phyloP scores from a whole-genome alignment of 768 basidiomycete species.

The Suillus tomentosus region DNA sequence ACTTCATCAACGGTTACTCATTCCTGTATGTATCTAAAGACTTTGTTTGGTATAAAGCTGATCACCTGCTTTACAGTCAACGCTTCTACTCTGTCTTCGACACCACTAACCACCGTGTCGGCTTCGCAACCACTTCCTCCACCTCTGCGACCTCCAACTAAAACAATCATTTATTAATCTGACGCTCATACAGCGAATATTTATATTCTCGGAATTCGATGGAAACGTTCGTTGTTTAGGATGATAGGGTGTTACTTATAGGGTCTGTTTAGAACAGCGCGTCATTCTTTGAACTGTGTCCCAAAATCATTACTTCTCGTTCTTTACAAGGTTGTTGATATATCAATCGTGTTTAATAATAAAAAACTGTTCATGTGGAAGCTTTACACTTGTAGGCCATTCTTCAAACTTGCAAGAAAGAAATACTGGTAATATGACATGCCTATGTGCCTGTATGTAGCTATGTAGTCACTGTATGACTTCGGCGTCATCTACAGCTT shows the following conservation, averaged over 20 bases:
- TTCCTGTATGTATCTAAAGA: constrained; percentile 19
- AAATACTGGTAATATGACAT: neutral
- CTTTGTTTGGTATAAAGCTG: neutral
- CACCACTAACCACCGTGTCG: constrained; percentile 36
- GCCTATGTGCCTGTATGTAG: constrained; percentile 11
- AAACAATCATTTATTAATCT: neutral
- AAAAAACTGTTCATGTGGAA: neutral
- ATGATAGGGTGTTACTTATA: neutral
- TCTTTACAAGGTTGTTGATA: neutral
- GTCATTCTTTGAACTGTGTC: neutral
- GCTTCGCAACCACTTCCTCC: constrained; percentile 39
- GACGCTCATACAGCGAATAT: neutral
- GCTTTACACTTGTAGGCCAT: neutral
- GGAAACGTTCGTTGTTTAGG: neutral
- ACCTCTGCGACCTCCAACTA: constrained; percentile 23
- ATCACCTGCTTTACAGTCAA: constrained; percentile 19
- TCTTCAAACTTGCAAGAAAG: neutral
- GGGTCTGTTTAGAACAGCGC: neutral
- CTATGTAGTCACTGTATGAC: constrained; percentile 24
- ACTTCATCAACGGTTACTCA: constrained; percentile 28
- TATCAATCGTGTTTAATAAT: neutral
- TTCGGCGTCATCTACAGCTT: constrained; percentile 22
- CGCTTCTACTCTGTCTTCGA: constrained; percentile 44
- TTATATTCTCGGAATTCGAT: neutral
- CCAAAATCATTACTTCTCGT: neutral